A percentile compares a stretch with the other conserved stretches of the same genome.
phyloP scores from a whole-genome alignment of 2,329 filamentous ascomycete genomes.

The Helotiales sp. region DNA sequence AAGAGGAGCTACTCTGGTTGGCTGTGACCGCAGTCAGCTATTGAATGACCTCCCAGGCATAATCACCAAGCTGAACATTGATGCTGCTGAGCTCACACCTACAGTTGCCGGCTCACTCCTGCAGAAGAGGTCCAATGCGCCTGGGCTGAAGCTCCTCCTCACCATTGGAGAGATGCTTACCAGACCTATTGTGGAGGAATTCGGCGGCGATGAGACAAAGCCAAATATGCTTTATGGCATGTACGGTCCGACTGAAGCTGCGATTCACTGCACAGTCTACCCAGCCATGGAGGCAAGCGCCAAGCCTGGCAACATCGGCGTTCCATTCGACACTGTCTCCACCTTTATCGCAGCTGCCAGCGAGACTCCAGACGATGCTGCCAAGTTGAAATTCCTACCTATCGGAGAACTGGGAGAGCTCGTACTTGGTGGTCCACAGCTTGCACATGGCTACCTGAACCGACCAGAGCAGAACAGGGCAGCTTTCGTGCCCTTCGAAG shows the following conservation, averaged over 20 bases:
- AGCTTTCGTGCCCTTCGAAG: slow-evolving; percentile 66
- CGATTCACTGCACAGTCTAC: slow-evolving; percentile 85
- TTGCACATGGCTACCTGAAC: slow-evolving; percentile 82
- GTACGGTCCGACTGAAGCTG: slow-evolving; percentile 92
- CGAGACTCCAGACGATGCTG: slow-evolving; percentile 16
- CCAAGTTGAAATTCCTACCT: slow-evolving; percentile 29
- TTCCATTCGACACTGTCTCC: slow-evolving; percentile 73
- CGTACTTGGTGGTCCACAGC: slow-evolving; percentile 75
- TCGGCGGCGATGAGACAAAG: slow-evolving; percentile 52
- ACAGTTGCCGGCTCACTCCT: slow-evolving; percentile 81
- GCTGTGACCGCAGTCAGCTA: slow-evolving; percentile 67
- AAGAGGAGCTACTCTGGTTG: slow-evolving; percentile 71
- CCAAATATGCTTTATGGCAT: slow-evolving; percentile 79
- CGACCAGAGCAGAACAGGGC: slow-evolving; percentile 70
- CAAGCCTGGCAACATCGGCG: slow-evolving; percentile 69
- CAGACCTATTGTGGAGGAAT: slow-evolving; percentile 72
- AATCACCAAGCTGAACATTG: slow-evolving; percentile 66
- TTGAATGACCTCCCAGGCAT: slow-evolving; percentile 71
- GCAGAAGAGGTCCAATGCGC: slow-evolving; percentile 64
- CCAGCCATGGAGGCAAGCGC: slow-evolving; percentile 56
- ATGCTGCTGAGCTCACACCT: slow-evolving; percentile 86
- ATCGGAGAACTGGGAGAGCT: slow-evolving; percentile 56
- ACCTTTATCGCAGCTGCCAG: slow-evolving; percentile 33
- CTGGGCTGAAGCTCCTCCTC: slow-evolving; percentile 67
- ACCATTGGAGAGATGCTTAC: slow-evolving; percentile 96